Base-by-base conservation (phyloP, 148 eudicot species). In the Vaccinium vitisidaea region DNA sequence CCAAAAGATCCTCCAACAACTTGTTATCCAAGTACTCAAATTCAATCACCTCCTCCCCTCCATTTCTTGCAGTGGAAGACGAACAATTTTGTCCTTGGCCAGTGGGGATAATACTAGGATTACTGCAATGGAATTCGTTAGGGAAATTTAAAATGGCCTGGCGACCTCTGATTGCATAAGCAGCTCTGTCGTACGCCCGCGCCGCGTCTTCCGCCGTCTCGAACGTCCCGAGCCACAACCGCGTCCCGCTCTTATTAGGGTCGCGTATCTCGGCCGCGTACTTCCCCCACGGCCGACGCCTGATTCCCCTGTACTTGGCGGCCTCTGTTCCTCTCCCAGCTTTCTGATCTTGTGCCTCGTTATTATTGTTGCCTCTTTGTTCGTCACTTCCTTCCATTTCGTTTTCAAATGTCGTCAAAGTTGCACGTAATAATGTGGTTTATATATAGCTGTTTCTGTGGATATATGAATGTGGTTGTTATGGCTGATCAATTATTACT, bases 1-100 rank as follows among this genome's bases (percentile, higher is more conserved):
- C 84, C 30, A 86, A 82, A 75, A 87, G 86, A 43, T 87, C 89
- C 84, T 87, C 89, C 58, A 88, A 81, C 87, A 88, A n/a, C 70
- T 81, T 78, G 82, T 88, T 32, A 82, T 88, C 90, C 48, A 88
- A 79, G 59, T 77, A 86, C 65, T 88, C 88, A 1, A 88, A 53
- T 81, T 88, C 90, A 63, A 88, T 67, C n/a, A 88, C 75, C 55
- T 77, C 14, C 49, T 83, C 86, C 21, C 84, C 36, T 14, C 56
- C 81, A 43, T 79, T 75, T 48, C 49, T 49, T 2, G 75, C 5
- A 5, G 2, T 11, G 23, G 21, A 16, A 12, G 58, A 0, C 0
- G 67, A 80, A 75, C 70, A 82, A 23, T 46, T 25, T 2, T 54
- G 53, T 18, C 19, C 58, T 1, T 8, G 61, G 12, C 50, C 56